These are phyloP conservation scores for Nosema granulosis DNA, from an alignment of 371 early-diverging fungal genomes.

Conservation along the genomic window DNA sequence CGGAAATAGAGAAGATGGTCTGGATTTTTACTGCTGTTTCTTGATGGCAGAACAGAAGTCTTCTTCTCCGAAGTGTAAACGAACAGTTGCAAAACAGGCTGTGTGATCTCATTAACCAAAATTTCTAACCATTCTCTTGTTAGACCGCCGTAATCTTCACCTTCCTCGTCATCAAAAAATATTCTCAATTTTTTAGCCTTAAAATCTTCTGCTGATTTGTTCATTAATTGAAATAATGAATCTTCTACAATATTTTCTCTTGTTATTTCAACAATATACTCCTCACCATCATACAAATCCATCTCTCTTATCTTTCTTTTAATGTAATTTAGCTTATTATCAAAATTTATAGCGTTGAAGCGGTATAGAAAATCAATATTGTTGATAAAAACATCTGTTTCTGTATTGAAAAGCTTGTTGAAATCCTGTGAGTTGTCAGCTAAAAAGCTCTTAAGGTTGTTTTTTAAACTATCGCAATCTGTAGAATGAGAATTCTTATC, in stretches of 20 bases:
- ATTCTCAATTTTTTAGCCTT: slow-evolving; percentile 75
- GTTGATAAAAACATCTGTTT: too few relatives aligned
- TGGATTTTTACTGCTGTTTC: slow-evolving; percentile 81
- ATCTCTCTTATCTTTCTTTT: background rate
- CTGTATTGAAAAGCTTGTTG: too few relatives aligned
- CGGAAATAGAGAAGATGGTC: slow-evolving; percentile 90
- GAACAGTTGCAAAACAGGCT: slow-evolving; percentile 93
- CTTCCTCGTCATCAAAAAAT: slow-evolving; percentile 88
- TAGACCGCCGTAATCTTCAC: slow-evolving; percentile 94
- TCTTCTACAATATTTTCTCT: slow-evolving; percentile 47
- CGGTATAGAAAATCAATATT: background rate
- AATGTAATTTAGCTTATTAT: background rate
- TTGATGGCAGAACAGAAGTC: slow-evolving; percentile 89
- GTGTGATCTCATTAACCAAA: slow-evolving; percentile 88
- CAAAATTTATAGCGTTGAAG: slow-evolving; percentile 9
- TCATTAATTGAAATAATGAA: slow-evolving; percentile 58
- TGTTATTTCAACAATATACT: slow-evolving; percentile 24
- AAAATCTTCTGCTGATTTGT: slow-evolving; percentile 36
- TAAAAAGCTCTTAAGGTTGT: background rate
- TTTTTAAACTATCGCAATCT: background rate
- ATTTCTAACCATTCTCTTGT: slow-evolving; percentile 95
- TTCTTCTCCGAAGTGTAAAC: slow-evolving; percentile 81
- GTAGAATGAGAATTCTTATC: background rate
- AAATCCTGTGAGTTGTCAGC: background rate
- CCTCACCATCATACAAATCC: background rate